Conservation (phyloP, 305 asterid genomes). For the Coffea humblotiana region DNA sequence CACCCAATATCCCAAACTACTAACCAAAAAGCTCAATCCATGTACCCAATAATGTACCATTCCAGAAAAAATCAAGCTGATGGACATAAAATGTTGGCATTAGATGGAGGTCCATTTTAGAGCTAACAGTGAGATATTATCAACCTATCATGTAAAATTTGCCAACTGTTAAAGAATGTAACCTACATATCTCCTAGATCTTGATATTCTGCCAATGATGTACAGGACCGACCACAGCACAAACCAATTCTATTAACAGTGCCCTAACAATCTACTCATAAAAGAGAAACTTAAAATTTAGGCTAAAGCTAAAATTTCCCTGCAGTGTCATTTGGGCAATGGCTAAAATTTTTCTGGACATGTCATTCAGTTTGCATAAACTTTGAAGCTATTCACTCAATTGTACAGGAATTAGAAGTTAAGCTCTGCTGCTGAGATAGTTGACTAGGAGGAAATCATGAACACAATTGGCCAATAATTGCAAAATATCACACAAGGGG, state of each 20-base stretch:
- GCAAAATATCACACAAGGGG: background rate
- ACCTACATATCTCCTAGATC: background rate
- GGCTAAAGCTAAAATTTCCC: too few relatives aligned
- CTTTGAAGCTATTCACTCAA: background rate
- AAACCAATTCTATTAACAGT: background rate
- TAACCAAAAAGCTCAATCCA: slow-evolving; percentile 13
- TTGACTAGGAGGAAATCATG: background rate
- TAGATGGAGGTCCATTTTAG: background rate
- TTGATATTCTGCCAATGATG: background rate
- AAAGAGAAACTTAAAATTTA: background rate
- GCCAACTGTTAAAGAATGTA: background rate
- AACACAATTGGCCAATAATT: background rate
- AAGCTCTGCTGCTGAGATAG: background rate
- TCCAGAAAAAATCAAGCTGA: slow-evolving; percentile 2
- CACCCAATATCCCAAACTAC: background rate
- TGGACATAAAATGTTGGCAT: slow-evolving; percentile 1
- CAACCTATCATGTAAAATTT: background rate
- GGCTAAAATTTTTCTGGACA: background rate
- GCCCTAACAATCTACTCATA: background rate
- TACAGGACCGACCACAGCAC: background rate
- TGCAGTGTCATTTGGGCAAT: background rate
- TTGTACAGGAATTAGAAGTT: background rate
- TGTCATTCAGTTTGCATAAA: background rate
- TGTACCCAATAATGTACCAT: slow-evolving; percentile 13
- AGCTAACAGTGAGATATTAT: background rate